phyloP scores from a whole-genome alignment of 805 yeast species.

The Brettanomyces sp. region DNA sequence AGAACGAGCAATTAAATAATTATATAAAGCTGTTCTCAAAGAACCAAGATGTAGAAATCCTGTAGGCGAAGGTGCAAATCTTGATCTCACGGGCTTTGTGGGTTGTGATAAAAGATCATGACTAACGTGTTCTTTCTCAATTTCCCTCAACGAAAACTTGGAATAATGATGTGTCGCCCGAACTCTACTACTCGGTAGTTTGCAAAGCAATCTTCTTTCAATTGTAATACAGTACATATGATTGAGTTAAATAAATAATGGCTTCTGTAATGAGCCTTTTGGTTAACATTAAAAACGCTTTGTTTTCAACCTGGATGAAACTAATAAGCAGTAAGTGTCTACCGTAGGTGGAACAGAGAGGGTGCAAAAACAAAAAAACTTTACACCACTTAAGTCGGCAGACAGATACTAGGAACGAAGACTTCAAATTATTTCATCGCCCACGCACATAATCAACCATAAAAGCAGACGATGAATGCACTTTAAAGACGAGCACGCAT shows the following conservation, averaged over 20 bases:
- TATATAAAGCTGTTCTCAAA: slow-evolving; percentile 84
- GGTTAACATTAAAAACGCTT: no score
- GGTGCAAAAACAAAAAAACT: no score
- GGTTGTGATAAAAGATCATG: slow-evolving; percentile 22
- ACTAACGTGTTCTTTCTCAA: neutral
- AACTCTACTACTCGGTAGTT: neutral
- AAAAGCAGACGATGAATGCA: neutral
- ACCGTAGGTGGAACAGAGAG: no score
- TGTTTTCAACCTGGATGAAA: neutral
- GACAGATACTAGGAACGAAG: neutral
- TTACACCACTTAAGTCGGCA: no score
- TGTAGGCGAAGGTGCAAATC: slow-evolving; percentile 98
- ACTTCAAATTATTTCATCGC: neutral
- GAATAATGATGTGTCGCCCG: slow-evolving; percentile 2
- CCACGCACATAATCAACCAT: neutral
- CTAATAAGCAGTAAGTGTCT: neutral
- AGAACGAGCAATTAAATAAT: slow-evolving; percentile 68
- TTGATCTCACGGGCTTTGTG: slow-evolving; percentile 57
- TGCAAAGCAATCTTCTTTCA: neutral
- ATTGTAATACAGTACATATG: neutral
- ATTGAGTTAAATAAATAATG: neutral
- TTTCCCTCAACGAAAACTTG: slow-evolving; percentile 10
- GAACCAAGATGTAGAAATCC: slow-evolving; percentile 94
- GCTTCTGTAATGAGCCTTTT: no score
- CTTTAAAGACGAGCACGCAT: neutral